Evolutionary conservation across 345 rosid genomes (phyloP).

Genomic region (Jatropha curcas): DNA sequence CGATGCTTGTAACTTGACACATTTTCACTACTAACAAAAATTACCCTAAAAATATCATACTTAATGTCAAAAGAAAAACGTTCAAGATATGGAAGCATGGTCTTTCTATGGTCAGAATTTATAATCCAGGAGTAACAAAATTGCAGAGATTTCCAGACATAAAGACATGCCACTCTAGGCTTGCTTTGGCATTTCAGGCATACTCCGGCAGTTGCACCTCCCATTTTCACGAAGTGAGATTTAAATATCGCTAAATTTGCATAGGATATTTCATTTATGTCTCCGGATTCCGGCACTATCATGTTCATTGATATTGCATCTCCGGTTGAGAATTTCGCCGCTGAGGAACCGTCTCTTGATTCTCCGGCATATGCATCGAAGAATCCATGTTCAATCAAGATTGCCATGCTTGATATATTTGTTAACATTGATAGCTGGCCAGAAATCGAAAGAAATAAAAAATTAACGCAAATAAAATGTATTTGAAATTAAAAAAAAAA

Average conservation of each 20-base stretch:
- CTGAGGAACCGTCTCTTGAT: conserved; percentile 42
- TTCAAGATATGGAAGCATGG: conserved; percentile 35
- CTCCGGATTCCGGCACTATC: conserved; percentile 13
- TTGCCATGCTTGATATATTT: conserved; percentile 42
- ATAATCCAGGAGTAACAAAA: conserved; percentile 54
- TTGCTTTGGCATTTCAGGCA: conserved; percentile 39
- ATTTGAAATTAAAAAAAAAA: too few relatives aligned
- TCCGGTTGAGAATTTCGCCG: conserved; percentile 46
- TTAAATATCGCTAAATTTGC: conserved; percentile 49
- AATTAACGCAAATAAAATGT: neutral
- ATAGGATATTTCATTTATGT: conserved; percentile 36
- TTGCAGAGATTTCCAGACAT: conserved; percentile 48
- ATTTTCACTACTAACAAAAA: conserved; percentile 37
- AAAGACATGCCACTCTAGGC: conserved; percentile 38
- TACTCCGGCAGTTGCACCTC: conserved; percentile 50
- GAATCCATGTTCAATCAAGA: conserved; percentile 44
- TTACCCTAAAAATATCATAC: conserved; percentile 53
- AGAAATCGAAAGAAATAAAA: neutral
- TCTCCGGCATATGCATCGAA: conserved; percentile 54
- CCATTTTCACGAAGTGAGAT: conserved; percentile 43
- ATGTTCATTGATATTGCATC: conserved; percentile 42
- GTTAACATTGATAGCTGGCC: conserved; percentile 44
- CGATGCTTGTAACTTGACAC: conserved; percentile 1
- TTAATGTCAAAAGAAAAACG: conserved; percentile 31
- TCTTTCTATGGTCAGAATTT: conserved; percentile 31